Evolutionary conservation across 2,329 filamentous ascomycete genomes (phyloP).

Genomic region (Cladosporium sp.): DNA sequence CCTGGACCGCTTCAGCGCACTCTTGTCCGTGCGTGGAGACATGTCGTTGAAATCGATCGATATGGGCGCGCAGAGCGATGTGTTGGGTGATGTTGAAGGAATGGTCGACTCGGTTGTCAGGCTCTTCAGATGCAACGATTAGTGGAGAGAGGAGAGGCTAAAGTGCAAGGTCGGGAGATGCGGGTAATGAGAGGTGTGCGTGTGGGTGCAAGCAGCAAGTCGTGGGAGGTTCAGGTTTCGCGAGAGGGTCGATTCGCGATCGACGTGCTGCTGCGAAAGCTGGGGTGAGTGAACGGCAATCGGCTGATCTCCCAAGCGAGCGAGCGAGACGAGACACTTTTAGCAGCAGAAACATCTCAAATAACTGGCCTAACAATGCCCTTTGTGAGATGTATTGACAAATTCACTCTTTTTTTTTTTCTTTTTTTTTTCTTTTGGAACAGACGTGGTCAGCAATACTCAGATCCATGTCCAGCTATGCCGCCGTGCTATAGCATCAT

Average conservation of each 20-base stretch:
- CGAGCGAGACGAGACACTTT: not conserved
- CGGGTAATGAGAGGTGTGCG: not conserved
- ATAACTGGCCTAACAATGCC: not conserved
- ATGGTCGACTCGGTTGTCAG: not conserved
- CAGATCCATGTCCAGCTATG: no score
- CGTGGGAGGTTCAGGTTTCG: slow-evolving; percentile 3
- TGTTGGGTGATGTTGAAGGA: not conserved
- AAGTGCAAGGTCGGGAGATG: not conserved
- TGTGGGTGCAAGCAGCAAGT: not conserved
- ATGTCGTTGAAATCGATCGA: slow-evolving; percentile 22
- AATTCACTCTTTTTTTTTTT: no score
- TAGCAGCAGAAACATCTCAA: not conserved
- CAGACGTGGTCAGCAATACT: no score
- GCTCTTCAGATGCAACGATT: not conserved
- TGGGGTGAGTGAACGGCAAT: slow-evolving; percentile 7
- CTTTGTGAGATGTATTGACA: not conserved
- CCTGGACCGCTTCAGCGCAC: slow-evolving; percentile 78
- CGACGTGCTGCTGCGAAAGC: slow-evolving; percentile 9
- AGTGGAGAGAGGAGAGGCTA: not conserved
- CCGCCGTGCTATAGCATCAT: not conserved
- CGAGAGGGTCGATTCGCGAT: not conserved
- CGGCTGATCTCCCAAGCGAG: slow-evolving; percentile 4
- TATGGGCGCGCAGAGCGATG: not conserved
- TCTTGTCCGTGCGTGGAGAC: slow-evolving; percentile 60
- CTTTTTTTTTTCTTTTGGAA: no score